Percentiles rank a stretch among this genome's conserved stretches.
Conservation (phyloP, 1,139 yeast species). For the Ogataea hybrid region DNA sequence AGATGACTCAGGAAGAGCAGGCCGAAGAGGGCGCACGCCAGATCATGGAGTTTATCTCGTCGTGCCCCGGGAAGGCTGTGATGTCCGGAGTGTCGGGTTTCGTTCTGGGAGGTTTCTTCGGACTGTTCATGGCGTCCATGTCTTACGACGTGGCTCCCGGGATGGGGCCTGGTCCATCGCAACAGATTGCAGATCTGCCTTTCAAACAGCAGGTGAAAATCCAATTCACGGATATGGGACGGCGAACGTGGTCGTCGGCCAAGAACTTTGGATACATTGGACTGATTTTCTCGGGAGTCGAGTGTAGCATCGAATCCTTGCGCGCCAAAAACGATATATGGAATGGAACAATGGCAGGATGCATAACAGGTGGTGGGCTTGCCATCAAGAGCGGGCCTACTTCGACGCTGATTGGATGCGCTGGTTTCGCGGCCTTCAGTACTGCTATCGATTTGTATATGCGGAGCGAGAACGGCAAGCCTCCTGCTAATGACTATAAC, state of each 20-base stretch:
- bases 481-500: slow-evolving; percentile 89
- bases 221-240: slow-evolving; percentile 91
- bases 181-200: slow-evolving; percentile 76
- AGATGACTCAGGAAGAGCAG: slow-evolving; percentile 89
- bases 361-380: slow-evolving; percentile 89
- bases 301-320: slow-evolving; percentile 80
- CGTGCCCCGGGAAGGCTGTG: slow-evolving; percentile 92
- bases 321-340: slow-evolving; percentile 92
- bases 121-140: slow-evolving; percentile 93
- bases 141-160: slow-evolving; percentile 82
- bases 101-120: slow-evolving; percentile 94
- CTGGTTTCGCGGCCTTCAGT: slow-evolving; percentile 96
- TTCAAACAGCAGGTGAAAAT: slow-evolving; percentile 89
- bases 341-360: slow-evolving; percentile 92
- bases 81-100: slow-evolving; percentile 95
- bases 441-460: slow-evolving; percentile 90
- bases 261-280: slow-evolving; percentile 96
- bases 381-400: slow-evolving; percentile 93
- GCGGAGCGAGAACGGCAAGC: slow-evolving; percentile 81
- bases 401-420: slow-evolving; percentile 90
- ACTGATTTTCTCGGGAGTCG: slow-evolving; percentile 90
- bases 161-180: slow-evolving; percentile 36
- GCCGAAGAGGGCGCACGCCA: slow-evolving; percentile 88
- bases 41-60: slow-evolving; percentile 81
- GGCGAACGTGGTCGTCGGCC: slow-evolving; percentile 81